Percentiles rank a stretch among this genome's conserved stretches.
Conservation (phyloP, 441 rosid species). For the Syzygium syzygioides region DNA sequence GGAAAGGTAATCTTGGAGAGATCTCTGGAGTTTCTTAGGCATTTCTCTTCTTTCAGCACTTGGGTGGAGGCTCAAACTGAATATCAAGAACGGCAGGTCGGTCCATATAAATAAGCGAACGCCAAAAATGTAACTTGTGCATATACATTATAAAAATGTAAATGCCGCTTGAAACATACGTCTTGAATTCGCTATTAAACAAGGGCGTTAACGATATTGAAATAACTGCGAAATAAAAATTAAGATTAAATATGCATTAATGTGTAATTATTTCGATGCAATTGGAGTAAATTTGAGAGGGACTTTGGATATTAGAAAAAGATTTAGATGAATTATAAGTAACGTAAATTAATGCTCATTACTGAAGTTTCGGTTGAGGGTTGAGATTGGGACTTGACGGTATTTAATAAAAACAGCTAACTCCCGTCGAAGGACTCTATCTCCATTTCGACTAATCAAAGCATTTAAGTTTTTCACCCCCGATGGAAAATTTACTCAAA, state of each 20-base stretch:
- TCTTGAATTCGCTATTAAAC: neutral
- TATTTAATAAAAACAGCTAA: neutral
- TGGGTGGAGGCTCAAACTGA: neutral
- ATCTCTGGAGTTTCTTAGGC: slow-evolving; percentile 53
- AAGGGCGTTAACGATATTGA: neutral
- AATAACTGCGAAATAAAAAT: neutral
- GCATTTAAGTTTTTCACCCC: neutral
- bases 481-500: neutral
- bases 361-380: neutral
- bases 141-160: neutral
- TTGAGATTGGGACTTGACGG: neutral
- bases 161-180: neutral
- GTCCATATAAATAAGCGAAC: neutral
- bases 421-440: neutral
- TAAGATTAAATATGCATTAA: neutral
- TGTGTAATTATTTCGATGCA: neutral
- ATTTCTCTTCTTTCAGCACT: slow-evolving; percentile 11
- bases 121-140: neutral
- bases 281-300: neutral
- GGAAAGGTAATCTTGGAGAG: slow-evolving; percentile 47
- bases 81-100: slow-evolving; percentile 17
- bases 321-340: neutral
- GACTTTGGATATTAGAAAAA: neutral
- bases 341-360: neutral
- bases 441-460: neutral